phyloP scores from a whole-genome alignment of 2,329 filamentous ascomycete species.

The Aureobasidium vineae region DNA sequence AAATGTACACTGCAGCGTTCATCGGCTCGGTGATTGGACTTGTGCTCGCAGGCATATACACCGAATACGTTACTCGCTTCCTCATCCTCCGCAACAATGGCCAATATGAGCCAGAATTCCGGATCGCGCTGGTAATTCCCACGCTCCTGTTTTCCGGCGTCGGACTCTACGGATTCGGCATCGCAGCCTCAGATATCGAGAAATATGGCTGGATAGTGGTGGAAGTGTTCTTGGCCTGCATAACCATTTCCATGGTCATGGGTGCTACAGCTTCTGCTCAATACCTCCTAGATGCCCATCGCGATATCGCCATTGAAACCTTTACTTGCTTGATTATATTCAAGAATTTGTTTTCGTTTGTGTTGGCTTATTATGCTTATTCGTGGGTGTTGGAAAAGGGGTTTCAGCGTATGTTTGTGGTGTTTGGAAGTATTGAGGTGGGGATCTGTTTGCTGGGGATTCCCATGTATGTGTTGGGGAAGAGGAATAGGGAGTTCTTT shows the following conservation, averaged over 20 bases:
- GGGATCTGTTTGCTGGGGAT: slow-evolving; percentile 11
- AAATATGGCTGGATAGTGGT: slow-evolving; percentile 70
- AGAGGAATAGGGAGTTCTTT: slow-evolving; percentile 23
- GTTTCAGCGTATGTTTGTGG: slow-evolving; percentile 15
- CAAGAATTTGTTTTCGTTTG: slow-evolving; percentile 92
- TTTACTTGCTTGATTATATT: slow-evolving; percentile 90
- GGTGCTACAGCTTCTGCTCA: slow-evolving; percentile 81
- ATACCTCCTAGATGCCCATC: slow-evolving; percentile 90
- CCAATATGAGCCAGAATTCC: slow-evolving; percentile 88
- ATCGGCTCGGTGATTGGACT: slow-evolving; percentile 79
- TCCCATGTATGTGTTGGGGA: slow-evolving; percentile 22
- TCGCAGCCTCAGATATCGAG: slow-evolving; percentile 61
- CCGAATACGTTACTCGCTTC: slow-evolving; percentile 67
- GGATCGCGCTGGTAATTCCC: slow-evolving; percentile 77
- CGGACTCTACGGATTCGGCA: slow-evolving; percentile 81
- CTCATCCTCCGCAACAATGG: slow-evolving; percentile 75
- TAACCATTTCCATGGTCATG: slow-evolving; percentile 88
- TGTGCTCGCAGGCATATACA: slow-evolving; percentile 65
- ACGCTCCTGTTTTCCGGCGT: slow-evolving; percentile 74
- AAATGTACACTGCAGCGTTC: slow-evolving; percentile 82
- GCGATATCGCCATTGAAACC: slow-evolving; percentile 79
- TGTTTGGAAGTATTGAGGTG: slow-evolving; percentile 18
- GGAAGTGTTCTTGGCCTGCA: slow-evolving; percentile 76
- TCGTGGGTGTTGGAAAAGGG: slow-evolving; percentile 10
- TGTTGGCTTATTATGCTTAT: slow-evolving; percentile 56